Evolutionary conservation across 257 asterid species (phyloP).

Genomic region (Fraxinus anomala): DNA sequence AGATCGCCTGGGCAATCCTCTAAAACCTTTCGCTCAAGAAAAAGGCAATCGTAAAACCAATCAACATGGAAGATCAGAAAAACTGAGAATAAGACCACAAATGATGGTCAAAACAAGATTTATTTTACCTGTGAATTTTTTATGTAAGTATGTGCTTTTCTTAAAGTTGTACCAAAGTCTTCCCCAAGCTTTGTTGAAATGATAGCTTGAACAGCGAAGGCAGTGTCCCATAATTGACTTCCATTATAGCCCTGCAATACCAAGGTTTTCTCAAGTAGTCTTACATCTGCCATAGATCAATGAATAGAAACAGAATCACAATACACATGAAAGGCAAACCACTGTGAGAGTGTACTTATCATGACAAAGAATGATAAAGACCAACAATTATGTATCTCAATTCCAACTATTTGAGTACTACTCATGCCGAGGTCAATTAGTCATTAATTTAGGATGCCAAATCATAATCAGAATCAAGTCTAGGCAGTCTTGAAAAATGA

Average conservation of each 20-base stretch:
- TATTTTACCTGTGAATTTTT: constrained; percentile 72
- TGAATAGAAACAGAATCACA: background rate
- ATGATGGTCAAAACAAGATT: constrained; percentile 22
- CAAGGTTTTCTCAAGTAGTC: constrained; percentile 4
- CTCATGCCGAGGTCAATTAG: background rate
- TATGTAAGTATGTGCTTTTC: constrained; percentile 68
- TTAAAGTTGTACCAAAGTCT: constrained; percentile 72
- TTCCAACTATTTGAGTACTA: constrained; percentile 12
- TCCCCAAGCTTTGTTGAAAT: constrained; percentile 60
- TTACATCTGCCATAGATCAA: constrained; percentile 5
- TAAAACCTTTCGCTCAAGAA: constrained; percentile 55
- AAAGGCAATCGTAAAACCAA: constrained; percentile 20
- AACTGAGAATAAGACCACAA: constrained; percentile 13
- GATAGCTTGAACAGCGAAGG: constrained; percentile 91
- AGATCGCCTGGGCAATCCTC: constrained; percentile 91
- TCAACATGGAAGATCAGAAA: constrained; percentile 20
- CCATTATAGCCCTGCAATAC: constrained; percentile 88
- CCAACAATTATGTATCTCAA: constrained; percentile 11
- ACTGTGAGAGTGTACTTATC: constrained; percentile 5
- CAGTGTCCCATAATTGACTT: constrained; percentile 93
- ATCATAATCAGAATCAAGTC: background rate
- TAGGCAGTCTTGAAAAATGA: background rate
- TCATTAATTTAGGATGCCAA: background rate
- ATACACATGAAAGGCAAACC: constrained; percentile 1
- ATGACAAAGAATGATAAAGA: background rate